Percentiles rank a stretch among this genome's conserved stretches.
Conservation (phyloP, 148 eudicot genomes). For the Rhododendron vialii region DNA sequence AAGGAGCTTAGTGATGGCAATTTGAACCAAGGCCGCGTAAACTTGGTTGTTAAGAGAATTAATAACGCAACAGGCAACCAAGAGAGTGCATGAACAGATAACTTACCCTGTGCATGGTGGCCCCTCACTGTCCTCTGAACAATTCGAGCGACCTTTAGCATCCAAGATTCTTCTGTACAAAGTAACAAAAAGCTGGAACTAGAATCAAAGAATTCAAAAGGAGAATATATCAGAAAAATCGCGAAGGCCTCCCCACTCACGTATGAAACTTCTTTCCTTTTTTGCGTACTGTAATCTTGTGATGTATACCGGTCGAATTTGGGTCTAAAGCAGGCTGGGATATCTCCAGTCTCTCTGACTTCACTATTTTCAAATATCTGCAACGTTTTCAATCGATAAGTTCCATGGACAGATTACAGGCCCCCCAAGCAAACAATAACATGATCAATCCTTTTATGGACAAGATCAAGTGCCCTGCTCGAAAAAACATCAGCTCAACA, state of each 20-base stretch:
- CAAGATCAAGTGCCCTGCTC: background rate
- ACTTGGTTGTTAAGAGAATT: no score
- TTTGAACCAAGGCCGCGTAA: background rate
- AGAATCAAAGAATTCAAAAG: slow-evolving; percentile 3
- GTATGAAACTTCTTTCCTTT: slow-evolving; percentile 55
- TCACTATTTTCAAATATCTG: slow-evolving; percentile 80
- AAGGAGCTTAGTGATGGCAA: background rate
- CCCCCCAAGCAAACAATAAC: background rate
- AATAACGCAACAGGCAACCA: no score
- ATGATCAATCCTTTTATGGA: background rate
- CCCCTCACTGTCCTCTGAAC: slow-evolving; percentile 66
- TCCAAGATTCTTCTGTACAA: slow-evolving; percentile 79
- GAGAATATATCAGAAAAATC: background rate
- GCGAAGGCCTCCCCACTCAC: slow-evolving; percentile 26
- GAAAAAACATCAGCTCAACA: background rate
- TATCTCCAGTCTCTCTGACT: slow-evolving; percentile 71
- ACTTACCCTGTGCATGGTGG: slow-evolving; percentile 98
- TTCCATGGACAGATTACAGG: background rate
- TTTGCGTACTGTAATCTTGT: slow-evolving; percentile 74
- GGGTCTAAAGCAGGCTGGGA: slow-evolving; percentile 96
- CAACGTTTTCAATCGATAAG: background rate
- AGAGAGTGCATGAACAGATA: background rate
- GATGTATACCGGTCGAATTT: slow-evolving; percentile 94
- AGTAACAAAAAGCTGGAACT: slow-evolving; percentile 9
- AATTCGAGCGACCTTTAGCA: slow-evolving; percentile 59